Base-by-base conservation (phyloP, 2,329 filamentous ascomycete species). In the Macrophomina tecta region DNA sequence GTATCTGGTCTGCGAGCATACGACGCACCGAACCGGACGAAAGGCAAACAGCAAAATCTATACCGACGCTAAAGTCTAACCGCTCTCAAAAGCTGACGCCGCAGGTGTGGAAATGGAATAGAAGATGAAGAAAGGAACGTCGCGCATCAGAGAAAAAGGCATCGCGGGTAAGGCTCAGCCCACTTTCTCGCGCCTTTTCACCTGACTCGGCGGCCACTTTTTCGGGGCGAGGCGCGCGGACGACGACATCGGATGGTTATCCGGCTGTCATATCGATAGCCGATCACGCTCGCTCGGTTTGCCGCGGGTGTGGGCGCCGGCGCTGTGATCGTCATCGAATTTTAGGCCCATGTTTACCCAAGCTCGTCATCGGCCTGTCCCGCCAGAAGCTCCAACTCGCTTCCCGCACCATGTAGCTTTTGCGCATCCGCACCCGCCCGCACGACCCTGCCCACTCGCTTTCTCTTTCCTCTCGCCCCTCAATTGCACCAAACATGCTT, bases 171-270 rank as follows among this genome's bases (percentile, higher is more conserved):
- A 9, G 8, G 42, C 58, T 62, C 58, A 62, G 58, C 58, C 58
- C 58, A 62, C 58, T 62, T 61, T 62, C 58, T 62, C 58, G 45
- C 58, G 58, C 58, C 58, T 62, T 62, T 49, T 62, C 58, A 62
- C 58, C 42, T 62, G 58, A 62, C 58, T 62, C 45, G 30, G 45
- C 32, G 32, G 52, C 9, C 11, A 30, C 7, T 28, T 48, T 40
- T 48, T n/a, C n/a, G n/a, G 42, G n/a, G 18, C 58, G 52, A 38
- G 49, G 12, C 9, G 36, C 9, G 36, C 53, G 32, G 30, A 42
- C 36, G 40, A 65, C 62, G 51, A 65, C 62, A 56, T 56, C 51
- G 62, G 62, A 32, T 61, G 16, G 28, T 8, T 30, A 60, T 7
- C 55, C 28, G 55, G 16, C 14, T 46, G 55, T 9, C 58, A 42